Evolutionary conservation across 257 asterid genomes (phyloP).

Genomic region (Solanum chilense): DNA sequence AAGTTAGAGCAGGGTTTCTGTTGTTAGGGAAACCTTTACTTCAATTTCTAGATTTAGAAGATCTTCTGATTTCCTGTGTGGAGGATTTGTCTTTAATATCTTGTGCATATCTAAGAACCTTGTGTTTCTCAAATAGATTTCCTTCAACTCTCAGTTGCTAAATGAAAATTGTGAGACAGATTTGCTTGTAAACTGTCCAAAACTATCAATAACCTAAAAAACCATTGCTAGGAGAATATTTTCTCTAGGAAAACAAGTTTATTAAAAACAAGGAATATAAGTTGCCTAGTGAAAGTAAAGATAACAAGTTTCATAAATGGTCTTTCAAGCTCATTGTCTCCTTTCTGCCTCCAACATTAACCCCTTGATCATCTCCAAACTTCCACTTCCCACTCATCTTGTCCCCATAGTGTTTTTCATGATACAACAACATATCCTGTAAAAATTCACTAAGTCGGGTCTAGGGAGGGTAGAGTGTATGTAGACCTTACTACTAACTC

Average conservation of each 20-base stretch:
- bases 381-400: neutral
- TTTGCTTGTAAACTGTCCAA: neutral
- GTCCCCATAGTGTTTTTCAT: neutral
- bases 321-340: no score
- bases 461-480: neutral
- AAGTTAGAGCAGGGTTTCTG: neutral
- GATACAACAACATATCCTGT: neutral
- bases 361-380: neutral
- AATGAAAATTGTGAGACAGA: neutral
- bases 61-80: neutral
- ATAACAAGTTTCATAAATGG: no score
- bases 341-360: no score
- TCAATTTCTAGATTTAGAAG: neutral
- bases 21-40: neutral
- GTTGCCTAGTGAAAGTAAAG: no score
- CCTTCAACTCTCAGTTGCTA: neutral
- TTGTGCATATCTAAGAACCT: neutral
- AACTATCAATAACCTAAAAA: neutral
- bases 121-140: neutral
- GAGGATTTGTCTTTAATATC: neutral
- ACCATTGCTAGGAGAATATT: neutral
- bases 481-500: neutral
- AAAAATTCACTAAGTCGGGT: no score
- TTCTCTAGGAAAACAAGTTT: no score
- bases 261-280: no score